Evolutionary conservation across 2,329 filamentous ascomycete genomes (phyloP).

Genomic region (Ophiocordyceps australis): DNA sequence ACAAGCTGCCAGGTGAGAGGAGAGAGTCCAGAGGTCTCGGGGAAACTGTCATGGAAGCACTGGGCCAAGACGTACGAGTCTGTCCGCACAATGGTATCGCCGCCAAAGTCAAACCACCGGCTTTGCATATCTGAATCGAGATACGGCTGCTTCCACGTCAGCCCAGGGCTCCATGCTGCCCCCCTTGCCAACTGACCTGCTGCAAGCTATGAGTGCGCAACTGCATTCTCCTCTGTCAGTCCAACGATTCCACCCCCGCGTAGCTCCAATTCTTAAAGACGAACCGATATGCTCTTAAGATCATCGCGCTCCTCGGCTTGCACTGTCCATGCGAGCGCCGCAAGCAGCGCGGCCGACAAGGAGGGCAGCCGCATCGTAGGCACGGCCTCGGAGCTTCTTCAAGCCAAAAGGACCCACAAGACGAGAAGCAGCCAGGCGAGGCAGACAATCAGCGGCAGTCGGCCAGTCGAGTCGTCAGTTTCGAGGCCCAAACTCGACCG

Average conservation of each 20-base stretch:
- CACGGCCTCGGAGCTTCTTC: constrained; percentile 1
- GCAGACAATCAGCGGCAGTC: background rate
- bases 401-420: no score
- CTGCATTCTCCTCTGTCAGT: no score
- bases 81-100: constrained; percentile 69
- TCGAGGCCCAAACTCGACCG: no score
- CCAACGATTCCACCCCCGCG: background rate
- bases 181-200: constrained; percentile 39
- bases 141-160: constrained; percentile 48
- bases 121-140: constrained; percentile 96
- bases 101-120: constrained; percentile 98
- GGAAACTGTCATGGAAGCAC: no score
- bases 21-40: no score
- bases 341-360: constrained; percentile 28
- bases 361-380: constrained; percentile 27
- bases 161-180: constrained; percentile 2
- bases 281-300: constrained; percentile 32
- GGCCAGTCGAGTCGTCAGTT: no score
- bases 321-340: constrained; percentile 29
- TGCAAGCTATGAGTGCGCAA: constrained; percentile 73
- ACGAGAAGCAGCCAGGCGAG: background rate
- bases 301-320: constrained; percentile 28
- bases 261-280: no score
- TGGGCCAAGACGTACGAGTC: constrained; percentile 34
- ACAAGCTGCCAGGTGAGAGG: no score